Conservation (phyloP, 1,139 yeast genomes). For the Pichia sp. region DNA sequence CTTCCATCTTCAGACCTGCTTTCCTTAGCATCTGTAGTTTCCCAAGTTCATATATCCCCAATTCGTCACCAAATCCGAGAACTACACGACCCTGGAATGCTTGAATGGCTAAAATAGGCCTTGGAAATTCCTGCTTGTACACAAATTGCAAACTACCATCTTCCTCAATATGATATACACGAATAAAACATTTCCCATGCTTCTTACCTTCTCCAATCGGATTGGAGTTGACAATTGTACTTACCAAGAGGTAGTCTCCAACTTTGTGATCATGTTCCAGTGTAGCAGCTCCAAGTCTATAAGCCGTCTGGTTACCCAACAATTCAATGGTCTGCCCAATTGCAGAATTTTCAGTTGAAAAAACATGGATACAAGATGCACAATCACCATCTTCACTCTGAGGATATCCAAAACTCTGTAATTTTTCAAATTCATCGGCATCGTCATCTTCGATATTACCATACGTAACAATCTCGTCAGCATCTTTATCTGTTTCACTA, state of each 20-base stretch:
- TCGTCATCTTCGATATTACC: slow-evolving; percentile 11
- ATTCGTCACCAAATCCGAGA: slow-evolving; percentile 50
- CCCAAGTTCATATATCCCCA: slow-evolving; percentile 73
- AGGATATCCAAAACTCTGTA: slow-evolving; percentile 42
- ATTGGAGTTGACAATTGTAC: slow-evolving; percentile 40
- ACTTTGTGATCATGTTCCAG: slow-evolving; percentile 35
- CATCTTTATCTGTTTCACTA: slow-evolving; percentile 14
- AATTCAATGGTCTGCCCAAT: slow-evolving; percentile 43
- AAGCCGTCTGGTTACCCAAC: slow-evolving; percentile 38
- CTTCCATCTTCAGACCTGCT: slow-evolving; percentile 41
- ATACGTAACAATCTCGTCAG: slow-evolving; percentile 30
- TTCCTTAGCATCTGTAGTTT: slow-evolving; percentile 72
- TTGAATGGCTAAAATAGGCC: slow-evolving; percentile 45
- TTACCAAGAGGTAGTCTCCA: slow-evolving; percentile 44
- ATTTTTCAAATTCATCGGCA: slow-evolving; percentile 22
- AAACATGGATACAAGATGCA: slow-evolving; percentile 53
- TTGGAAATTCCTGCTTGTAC: slow-evolving; percentile 60
- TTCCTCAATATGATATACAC: slow-evolving; percentile 41
- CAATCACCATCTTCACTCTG: slow-evolving; percentile 32
- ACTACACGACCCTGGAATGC: slow-evolving; percentile 60
- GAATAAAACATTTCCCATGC: slow-evolving; percentile 36
- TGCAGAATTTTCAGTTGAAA: slow-evolving; percentile 38
- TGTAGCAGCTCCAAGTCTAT: slow-evolving; percentile 35
- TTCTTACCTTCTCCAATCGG: slow-evolving; percentile 30
- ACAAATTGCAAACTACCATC: slow-evolving; percentile 43